Conservation (phyloP, 371 early-diverging fungal genomes). For the Mortierella sp. region DNA sequence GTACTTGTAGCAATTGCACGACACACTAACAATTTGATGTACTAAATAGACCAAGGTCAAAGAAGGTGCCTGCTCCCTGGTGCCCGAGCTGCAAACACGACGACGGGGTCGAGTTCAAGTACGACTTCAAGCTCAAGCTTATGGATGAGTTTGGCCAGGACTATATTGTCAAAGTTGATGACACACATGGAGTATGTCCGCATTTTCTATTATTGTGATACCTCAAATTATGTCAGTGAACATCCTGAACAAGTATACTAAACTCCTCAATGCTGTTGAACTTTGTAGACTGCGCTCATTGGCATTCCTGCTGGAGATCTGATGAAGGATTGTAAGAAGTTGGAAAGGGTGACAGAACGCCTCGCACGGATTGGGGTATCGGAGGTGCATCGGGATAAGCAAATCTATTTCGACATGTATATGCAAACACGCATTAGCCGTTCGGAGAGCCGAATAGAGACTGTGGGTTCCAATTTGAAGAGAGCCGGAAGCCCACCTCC, state of each 20-base stretch:
- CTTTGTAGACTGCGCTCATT: conserved; percentile 13
- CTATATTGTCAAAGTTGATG: conserved; percentile 20
- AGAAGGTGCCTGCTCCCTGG: neutral
- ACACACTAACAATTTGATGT: too few species aligned
- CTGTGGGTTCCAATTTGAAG: neutral
- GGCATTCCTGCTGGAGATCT: conserved; percentile 18
- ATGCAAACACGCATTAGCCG: neutral
- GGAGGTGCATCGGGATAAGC: neutral
- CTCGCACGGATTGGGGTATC: conserved; percentile 24
- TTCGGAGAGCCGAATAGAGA: neutral
- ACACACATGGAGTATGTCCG: conserved; percentile 27
- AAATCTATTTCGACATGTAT: conserved; percentile 23
- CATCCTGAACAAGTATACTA: neutral
- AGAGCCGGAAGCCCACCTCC: neutral
- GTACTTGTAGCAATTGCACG: too few species aligned
- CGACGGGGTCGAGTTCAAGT: neutral
- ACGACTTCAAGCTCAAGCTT: conserved; percentile 25
- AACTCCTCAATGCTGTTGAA: too few species aligned
- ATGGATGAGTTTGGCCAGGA: conserved; percentile 28
- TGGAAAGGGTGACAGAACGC: conserved; percentile 5
- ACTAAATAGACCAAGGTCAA: conserved; percentile 4
- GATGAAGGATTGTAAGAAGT: neutral
- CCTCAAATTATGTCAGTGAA: neutral
- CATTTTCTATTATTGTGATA: neutral
- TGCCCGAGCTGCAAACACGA: conserved; percentile 18